phyloP scores from a whole-genome alignment of 768 basidiomycete genomes.

The Amanita exitialis region DNA sequence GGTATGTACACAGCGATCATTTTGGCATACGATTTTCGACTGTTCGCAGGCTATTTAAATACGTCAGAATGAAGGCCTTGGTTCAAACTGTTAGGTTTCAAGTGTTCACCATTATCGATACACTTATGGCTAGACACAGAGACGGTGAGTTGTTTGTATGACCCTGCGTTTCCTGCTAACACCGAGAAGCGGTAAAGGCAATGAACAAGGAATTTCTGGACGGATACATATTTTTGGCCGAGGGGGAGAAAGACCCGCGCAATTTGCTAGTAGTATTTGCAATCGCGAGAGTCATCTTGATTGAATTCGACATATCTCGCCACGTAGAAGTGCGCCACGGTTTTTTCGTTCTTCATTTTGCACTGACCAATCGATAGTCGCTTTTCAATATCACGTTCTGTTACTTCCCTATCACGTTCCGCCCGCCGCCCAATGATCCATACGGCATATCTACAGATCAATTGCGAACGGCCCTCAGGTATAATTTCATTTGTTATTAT shows the following conservation, averaged over 20 bases:
- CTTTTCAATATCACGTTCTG: conserved; percentile 95
- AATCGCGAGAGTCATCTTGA: conserved; percentile 74
- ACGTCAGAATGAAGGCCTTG: conserved; percentile 75
- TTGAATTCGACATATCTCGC: conserved; percentile 76
- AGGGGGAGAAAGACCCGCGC: conserved; percentile 96
- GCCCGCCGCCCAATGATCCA: conserved; percentile 88
- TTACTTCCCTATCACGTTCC: conserved; percentile 97
- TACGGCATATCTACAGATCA: conserved; percentile 89
- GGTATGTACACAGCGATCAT: conserved; percentile 19
- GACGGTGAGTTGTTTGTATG: conserved; percentile 34
- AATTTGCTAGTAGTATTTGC: conserved; percentile 88
- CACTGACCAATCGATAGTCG: conserved; percentile 34
- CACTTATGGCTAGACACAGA: conserved; percentile 60
- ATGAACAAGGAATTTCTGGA: conserved; percentile 67
- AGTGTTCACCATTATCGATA: conserved; percentile 77
- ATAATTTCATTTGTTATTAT: conserved; percentile 8
- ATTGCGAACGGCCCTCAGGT: conserved; percentile 66
- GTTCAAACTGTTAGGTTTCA: conserved; percentile 74
- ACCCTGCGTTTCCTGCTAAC: neutral
- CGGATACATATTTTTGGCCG: conserved; percentile 71
- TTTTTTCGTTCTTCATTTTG: neutral
- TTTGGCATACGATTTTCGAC: neutral
- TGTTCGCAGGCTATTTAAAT: conserved; percentile 49
- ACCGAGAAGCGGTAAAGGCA: conserved; percentile 47
- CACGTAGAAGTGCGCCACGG: conserved; percentile 59